These are phyloP conservation scores for Dendrostoma leiphaemia DNA, from an alignment of 2,329 filamentous ascomycete species.

Conservation along the genomic window DNA sequence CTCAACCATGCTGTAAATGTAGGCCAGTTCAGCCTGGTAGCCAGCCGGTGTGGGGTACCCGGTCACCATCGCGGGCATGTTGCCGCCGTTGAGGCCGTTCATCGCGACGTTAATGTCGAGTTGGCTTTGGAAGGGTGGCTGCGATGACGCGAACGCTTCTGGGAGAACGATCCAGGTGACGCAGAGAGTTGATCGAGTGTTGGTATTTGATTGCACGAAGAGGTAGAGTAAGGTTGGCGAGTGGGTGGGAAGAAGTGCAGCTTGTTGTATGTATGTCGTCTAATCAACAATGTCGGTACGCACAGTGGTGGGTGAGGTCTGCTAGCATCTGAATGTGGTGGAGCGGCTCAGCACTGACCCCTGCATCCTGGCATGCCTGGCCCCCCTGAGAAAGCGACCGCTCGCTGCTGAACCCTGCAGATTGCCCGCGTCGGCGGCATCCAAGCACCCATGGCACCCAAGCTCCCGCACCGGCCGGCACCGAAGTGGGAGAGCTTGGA, in stretches of 20 bases:
- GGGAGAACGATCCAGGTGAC: not conserved
- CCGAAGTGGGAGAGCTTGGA: constrained; percentile 4
- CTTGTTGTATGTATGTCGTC: too few species aligned
- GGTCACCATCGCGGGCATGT: constrained; percentile 41
- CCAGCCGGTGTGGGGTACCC: constrained; percentile 62
- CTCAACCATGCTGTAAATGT: constrained; percentile 67
- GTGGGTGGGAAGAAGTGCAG: too few species aligned
- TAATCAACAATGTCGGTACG: too few species aligned
- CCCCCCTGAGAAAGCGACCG: not conserved
- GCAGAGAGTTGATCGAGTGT: too few species aligned
- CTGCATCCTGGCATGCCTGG: constrained; percentile 2
- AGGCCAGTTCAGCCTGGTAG: constrained; percentile 66
- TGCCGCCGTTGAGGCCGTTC: constrained; percentile 50
- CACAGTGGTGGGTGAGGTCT: not conserved
- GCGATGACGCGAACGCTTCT: not conserved
- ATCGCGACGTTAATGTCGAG: constrained; percentile 26
- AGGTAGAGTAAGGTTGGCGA: too few species aligned
- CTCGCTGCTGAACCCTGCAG: not conserved
- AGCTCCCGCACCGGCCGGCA: constrained; percentile 11
- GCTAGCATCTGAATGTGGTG: not conserved
- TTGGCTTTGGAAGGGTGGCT: not conserved
- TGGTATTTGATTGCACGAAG: too few species aligned
- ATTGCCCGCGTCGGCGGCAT: not conserved
- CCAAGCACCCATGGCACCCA: constrained; percentile 2
- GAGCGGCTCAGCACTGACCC: not conserved